Evolutionary conservation across 768 basidiomycete species (phyloP), one percentile per base, ranked within the genome.

Genomic region (Lactarius deliciosus): DNA sequence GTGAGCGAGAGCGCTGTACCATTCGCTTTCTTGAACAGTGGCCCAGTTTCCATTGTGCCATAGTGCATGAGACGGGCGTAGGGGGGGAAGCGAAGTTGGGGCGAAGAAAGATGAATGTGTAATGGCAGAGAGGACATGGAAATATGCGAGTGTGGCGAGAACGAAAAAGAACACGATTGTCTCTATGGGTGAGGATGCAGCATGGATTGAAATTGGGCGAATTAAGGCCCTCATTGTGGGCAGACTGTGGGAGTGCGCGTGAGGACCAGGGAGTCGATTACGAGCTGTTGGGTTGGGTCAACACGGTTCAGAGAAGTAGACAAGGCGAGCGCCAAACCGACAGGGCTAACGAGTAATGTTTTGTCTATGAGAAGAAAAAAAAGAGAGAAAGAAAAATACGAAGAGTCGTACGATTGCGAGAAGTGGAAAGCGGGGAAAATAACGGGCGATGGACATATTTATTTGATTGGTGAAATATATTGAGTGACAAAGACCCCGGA

Each of bases 111-210:
- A 83, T 0, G 91, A 93, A 73, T 94, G 88, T 73, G 96, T 95
- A 74, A 98, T 91, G 61, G 91, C 91, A 64, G 86, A 86, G 67
- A 99, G 85, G 71, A 97, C 83, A 73, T 96, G 94, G 76, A 98
- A 97, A 77, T 98, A 98, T 57, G 93, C 91, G 60, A 98, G 84
- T 0, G 97, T 98, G 25, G 91, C 90, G 66, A 96, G 76, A 73
- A 95, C 86, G 76, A 88, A 92, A 80, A 93, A 90, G 75, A 87
- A 86, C 64, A 97, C 94, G 69, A 97, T 94, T 9, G 91, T 90
- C 74, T 98, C 96, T 69, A 93, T 91, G 58, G 91, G 91, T 5
- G 81, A 87, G 75, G 86, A 86, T 18, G 88, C 89, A 1, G 90
- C 87, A 69, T 89, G 87, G 16, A 82, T 82, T 5, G 89, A 89